phyloP scores from a whole-genome alignment of 225 moss, liverwort and hornwort species.

The Lunularia cruciata region DNA sequence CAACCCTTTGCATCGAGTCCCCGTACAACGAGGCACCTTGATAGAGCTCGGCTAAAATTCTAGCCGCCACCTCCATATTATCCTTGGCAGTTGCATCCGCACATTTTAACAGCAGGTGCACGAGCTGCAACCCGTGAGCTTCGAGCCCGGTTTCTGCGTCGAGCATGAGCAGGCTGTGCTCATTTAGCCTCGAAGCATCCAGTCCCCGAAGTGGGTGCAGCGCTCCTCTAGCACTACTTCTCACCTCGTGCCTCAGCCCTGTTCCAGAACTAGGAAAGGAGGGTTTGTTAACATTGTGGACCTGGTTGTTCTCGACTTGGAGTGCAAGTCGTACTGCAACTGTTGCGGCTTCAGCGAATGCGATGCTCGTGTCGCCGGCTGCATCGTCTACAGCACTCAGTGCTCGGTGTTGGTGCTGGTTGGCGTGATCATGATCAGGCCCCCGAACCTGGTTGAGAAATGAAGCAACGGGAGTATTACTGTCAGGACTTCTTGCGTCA shows the following conservation, averaged over 20 bases:
- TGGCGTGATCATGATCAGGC: conserved; percentile 8
- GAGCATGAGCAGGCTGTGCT: conserved; percentile 22
- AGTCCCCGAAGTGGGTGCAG: conserved; percentile 23
- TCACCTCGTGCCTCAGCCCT: background rate
- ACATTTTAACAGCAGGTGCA: conserved; percentile 56
- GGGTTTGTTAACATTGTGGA: conserved; percentile 7
- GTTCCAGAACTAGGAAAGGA: conserved; percentile 19
- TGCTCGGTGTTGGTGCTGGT: background rate
- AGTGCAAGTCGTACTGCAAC: background rate
- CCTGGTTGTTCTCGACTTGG: background rate
- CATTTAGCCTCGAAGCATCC: conserved; percentile 20
- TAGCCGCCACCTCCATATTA: conserved; percentile 51
- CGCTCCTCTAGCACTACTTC: background rate
- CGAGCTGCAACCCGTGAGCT: conserved; percentile 43
- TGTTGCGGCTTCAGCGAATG: conserved; percentile 15
- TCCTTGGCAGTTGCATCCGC: conserved; percentile 70
- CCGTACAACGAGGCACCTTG: conserved; percentile 78
- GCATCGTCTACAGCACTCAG: conserved; percentile 11
- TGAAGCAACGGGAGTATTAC: background rate
- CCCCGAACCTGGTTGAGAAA: background rate
- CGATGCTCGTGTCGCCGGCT: conserved; percentile 14
- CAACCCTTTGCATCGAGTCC: conserved; percentile 88
- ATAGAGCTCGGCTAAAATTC: conserved; percentile 66
- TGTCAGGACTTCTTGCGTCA: background rate
- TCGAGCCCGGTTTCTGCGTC: conserved; percentile 33